These are phyloP conservation scores for Withania somnifera DNA, from an alignment of 305 asterid species.

Conservation along the genomic window DNA sequence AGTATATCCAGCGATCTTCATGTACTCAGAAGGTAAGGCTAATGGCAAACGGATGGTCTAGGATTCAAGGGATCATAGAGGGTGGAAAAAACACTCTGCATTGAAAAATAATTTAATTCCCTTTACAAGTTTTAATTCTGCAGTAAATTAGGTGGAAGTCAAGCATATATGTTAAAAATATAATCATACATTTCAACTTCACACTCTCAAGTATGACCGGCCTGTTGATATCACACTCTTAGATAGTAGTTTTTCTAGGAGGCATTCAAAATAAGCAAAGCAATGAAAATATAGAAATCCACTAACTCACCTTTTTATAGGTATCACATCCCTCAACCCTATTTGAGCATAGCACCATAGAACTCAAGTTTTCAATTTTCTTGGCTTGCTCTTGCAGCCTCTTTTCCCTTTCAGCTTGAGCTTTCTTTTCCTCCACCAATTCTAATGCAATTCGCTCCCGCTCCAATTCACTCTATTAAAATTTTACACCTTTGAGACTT, in stretches of 20 bases:
- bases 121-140: background rate
- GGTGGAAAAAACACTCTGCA: background rate
- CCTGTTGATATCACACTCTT: background rate
- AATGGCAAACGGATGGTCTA: background rate
- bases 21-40: background rate
- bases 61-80: background rate
- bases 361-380: conserved; percentile 77
- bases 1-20: background rate
- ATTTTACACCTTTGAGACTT: conserved; percentile 8
- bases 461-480: conserved; percentile 73
- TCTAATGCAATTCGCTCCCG: conserved; percentile 91
- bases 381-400: conserved; percentile 85
- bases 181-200: background rate
- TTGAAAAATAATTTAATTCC: background rate
- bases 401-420: conserved; percentile 85
- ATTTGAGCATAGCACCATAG: conserved; percentile 77
- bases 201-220: background rate
- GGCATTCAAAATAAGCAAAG: background rate
- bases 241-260: background rate
- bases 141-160: background rate
- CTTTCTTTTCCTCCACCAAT: conserved; percentile 94
- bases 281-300: background rate
- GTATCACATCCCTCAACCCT: conserved; percentile 48
- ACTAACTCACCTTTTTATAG: conserved; percentile 50
- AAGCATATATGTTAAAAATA: background rate